Base-by-base conservation (phyloP, 768 basidiomycete species). In the Fomitopsis pulvina region DNA sequence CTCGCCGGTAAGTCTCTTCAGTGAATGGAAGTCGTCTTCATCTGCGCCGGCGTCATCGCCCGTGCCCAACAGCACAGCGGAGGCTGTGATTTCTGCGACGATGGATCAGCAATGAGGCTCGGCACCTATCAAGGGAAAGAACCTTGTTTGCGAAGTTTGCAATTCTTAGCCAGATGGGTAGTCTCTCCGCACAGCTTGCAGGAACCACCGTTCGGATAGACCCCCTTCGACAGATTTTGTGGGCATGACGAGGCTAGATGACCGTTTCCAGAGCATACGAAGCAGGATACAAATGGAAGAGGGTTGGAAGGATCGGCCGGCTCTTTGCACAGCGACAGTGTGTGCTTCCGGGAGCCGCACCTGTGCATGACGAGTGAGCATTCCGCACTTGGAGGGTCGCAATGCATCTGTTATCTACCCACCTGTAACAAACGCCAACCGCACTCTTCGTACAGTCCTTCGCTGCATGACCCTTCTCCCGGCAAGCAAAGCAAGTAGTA, bases 11-110 rank as follows among this genome's bases (percentile, higher is more conserved):
- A 70, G 76, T 39, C 91, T 77, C 62, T 83, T 85, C 64, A 92
- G 76, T 0, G 73, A 72, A 64, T 93, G 92, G 68, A 94, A 96
- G 63, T 96, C 94, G 61, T 97, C 94, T 65, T 97, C 94, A 62
- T 97, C 94, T 8, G 94, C 85, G 21, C 92, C 91, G 0, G 77
- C 81, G 32, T 73, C 80, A 26, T 62, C 63, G 0, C 74, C 74
- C 1, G 63, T 65, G 16, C 78, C 77, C 6, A 76, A 66, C 16
- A 81, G 74, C 0, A 78, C 55, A 0, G 70, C 62, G 2, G 63
- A 66, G 10, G 76, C 65, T 0, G 66, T 20, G 8, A 66, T 66
- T 62, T 71, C 72, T 71, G 7, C 22, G 37, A 8, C 59, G 44
- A 16, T 0, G 50, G 54, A 16, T 59, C 34, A 6, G 34, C 14